Evolutionary conservation across 441 rosid genomes (phyloP).

Genomic region (Sinapis alba): DNA sequence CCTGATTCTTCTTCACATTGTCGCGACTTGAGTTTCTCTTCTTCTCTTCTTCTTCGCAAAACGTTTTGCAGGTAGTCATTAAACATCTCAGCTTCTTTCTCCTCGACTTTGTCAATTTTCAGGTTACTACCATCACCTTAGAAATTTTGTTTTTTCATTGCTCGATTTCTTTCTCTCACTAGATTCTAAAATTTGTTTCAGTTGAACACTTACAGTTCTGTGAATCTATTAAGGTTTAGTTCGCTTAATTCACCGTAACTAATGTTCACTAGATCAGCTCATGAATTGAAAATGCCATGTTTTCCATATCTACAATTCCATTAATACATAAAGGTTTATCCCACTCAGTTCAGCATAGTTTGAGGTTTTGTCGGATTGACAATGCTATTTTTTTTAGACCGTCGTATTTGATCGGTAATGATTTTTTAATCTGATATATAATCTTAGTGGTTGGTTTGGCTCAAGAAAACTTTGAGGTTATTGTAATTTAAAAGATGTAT

Average conservation of each 20-base stretch:
- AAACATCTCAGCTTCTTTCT: not conserved
- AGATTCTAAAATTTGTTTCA: not conserved
- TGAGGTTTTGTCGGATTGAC: not conserved
- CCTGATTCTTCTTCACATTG: constrained; percentile 25
- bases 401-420: not conserved
- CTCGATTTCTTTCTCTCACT: not conserved
- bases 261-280: not conserved
- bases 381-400: not conserved
- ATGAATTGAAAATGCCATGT: constrained; percentile 12
- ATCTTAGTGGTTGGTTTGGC: not conserved
- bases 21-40: constrained; percentile 2
- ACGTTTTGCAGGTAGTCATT: constrained; percentile 4
- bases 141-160: not conserved
- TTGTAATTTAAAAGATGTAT: not conserved
- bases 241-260: not conserved
- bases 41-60: constrained; percentile 11
- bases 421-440: constrained; percentile 5
- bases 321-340: not conserved
- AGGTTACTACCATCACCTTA: not conserved
- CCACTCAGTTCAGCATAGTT: not conserved
- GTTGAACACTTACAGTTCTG: not conserved
- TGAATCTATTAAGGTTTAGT: not conserved
- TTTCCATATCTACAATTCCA: not conserved
- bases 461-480: not conserved
- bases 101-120: not conserved